Percentiles rank a stretch among this genome's conserved stretches.
Conservation (phyloP, 495 filamentous ascomycete genomes). For the Hypoxylon rickii region DNA sequence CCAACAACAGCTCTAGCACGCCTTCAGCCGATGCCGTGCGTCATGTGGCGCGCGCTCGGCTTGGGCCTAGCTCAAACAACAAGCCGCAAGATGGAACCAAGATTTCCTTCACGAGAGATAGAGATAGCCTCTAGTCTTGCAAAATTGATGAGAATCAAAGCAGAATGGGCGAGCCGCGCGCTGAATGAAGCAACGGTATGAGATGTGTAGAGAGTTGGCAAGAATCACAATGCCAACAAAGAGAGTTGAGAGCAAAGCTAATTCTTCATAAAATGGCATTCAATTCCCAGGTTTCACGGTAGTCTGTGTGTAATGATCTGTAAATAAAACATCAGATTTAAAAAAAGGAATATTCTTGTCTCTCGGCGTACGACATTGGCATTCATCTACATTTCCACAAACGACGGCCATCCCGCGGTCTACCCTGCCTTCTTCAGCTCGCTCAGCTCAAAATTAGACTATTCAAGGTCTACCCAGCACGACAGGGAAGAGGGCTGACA, state of each 20-base stretch:
- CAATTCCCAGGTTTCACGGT: slow-evolving; percentile 17
- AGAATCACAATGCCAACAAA: neutral
- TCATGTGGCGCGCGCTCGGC: slow-evolving; percentile 35
- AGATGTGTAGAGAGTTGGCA: neutral
- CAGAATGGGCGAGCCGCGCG: slow-evolving; percentile 31
- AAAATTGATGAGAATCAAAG: slow-evolving; percentile 20
- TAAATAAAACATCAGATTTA: too few relatives aligned
- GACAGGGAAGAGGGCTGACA: slow-evolving; percentile 1
- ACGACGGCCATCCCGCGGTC: slow-evolving; percentile 29
- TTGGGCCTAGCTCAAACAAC: slow-evolving; percentile 19
- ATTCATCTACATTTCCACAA: slow-evolving; percentile 2
- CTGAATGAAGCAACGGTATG: slow-evolving; percentile 31
- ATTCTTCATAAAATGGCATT: slow-evolving; percentile 15
- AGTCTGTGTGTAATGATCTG: slow-evolving; percentile 14
- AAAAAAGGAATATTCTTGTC: slow-evolving; percentile 10
- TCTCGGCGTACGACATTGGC: slow-evolving; percentile 15
- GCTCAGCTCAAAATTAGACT: slow-evolving; percentile 19
- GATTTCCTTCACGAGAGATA: slow-evolving; percentile 22
- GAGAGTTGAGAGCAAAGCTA: neutral
- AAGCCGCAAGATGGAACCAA: slow-evolving; percentile 15
- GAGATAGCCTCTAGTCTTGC: slow-evolving; percentile 22
- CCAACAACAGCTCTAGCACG: slow-evolving; percentile 24
- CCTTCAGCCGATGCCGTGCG: slow-evolving; percentile 26
- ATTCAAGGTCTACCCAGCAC: neutral
- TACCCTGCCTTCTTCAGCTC: slow-evolving; percentile 32